Evolutionary conservation across 441 rosid species (phyloP), one percentile per base, ranked within the genome.

Genomic region (Eugenia klotzschiana): DNA sequence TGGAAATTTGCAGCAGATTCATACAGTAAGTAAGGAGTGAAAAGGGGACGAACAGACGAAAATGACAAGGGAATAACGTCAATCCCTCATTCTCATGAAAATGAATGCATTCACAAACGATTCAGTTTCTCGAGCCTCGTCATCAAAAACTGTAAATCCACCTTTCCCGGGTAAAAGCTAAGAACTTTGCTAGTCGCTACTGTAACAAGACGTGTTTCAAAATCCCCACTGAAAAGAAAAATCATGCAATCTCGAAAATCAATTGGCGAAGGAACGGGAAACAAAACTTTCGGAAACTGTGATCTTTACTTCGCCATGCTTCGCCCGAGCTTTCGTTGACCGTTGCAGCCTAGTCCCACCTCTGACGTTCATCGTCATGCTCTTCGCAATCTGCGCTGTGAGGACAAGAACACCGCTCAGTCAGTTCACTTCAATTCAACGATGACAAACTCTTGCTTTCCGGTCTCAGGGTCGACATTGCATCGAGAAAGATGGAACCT

Each of bases 331-430:
- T 81, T 86, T 85, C 84, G 51, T 83, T 55, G 89, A 79, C 82
- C 84, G 92, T 46, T 88, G 93, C 57, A 79, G 84, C 40, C 85
- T 73, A 26, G 88, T 77, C 82, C 89, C 84, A 56, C 25, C 87
- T 82, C 88, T 87, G 53, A 83, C 80, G 84, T 87, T 89, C 95
- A 90, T 91, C 86, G 86, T 86, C 58, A 33, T 57, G 85, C 27
- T 29, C 51, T n/a, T 80, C 56, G 82, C 80, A 87, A 86, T 85
- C 91, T 86, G 91, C 86, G 52, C 80, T 58, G 54, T 26, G 23
- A 77, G 11, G 23, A 77, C 54, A 64, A 40, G 29, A 57, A 64
- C 23, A 55, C 2, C 46, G 0, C 20, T 37, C 46, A 11, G 77
- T 69, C 49, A 69, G 46, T 69, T 64, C 74, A 18, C 43, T 18